Evolutionary conservation across 2,329 filamentous ascomycete species (phyloP), one percentile per base, ranked within the genome.

Genomic region (Xylaria sp.): DNA sequence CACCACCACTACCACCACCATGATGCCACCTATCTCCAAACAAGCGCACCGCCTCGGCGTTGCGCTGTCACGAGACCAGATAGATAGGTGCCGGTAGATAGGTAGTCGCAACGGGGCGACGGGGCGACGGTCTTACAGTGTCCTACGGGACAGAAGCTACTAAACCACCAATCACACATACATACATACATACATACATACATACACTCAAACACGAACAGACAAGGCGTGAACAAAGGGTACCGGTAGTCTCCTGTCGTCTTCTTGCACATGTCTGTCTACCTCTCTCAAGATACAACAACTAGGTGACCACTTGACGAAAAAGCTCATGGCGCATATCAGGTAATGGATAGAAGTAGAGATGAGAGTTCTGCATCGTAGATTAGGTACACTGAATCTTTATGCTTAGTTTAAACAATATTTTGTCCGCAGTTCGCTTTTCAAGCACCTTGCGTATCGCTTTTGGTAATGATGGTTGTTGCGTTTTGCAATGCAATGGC

Each of bases 401-500:
- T 53, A 36, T 53, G 15, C 27, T 27, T 62, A 47, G 36, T 39
- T 11, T 45, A 22, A 53, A 45, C 53, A 57, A 44, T 3, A 17
- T 38, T n/a, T 27, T 53, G 7, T 47, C 44, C 25, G 15, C 22
- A 33, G 29, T 47, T 44, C 36, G 29, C 29, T 61, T 47, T 51
- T 47, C n/a, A 22, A 44, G 55, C 20, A 33, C 56, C 27, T n/a
- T 33, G 27, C 7, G 22, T 50, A n/a, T 60, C 27, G 20, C 11
- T 38, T 50, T 39, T 44, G 36, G 39, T 36, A 49, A n/a, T 63
- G 51, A n/a, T 63, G 25, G 11, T 50, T 42, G 29, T 36, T 57
- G 42, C 29, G 61, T 33, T 29, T n/a, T 49, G 42, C 61, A 39
- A 63, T 66, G 66, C 59, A 62, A 58, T 50, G 60, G 67, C 63